Conservation (phyloP, 106 monocot genomes). For the Acanthochlamys bracteata region DNA sequence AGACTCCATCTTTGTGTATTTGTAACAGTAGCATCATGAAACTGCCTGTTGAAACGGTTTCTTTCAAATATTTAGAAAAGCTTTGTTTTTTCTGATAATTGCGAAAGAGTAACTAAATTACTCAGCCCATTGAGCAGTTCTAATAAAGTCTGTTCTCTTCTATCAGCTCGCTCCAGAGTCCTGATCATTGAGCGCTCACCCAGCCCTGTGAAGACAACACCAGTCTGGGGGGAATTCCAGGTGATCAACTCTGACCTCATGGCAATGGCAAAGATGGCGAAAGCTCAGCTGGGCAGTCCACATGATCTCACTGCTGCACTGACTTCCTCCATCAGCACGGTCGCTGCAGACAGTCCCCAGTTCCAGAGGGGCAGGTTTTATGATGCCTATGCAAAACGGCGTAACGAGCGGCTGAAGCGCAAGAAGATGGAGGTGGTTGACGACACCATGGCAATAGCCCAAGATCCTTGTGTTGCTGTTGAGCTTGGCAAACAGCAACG, state of each 20-base stretch:
- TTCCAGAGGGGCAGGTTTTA: conserved; percentile 64
- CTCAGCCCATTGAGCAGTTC: no score
- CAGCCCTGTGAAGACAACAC: conserved; percentile 3
- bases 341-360: conserved; percentile 9
- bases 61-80: no score
- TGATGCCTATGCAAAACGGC: conserved; percentile 43
- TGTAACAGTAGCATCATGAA: no score
- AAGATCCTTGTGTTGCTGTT: conserved; percentile 28
- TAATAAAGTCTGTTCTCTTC: neutral
- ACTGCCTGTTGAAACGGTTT: no score
- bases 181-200: conserved; percentile 14
- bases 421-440: conserved; percentile 20
- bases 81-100: no score
- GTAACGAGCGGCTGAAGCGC: conserved; percentile 63
- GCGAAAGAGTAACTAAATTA: no score
- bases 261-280: conserved; percentile 16
- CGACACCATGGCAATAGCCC: conserved; percentile 13
- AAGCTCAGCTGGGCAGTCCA: neutral
- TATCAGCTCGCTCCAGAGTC: conserved; percentile 10
- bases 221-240: conserved; percentile 2
- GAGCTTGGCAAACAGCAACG: conserved; percentile 35
- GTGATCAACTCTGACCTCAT: conserved; percentile 24
- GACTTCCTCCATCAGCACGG: neutral
- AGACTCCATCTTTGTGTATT: no score
- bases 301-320: neutral